Conservation (phyloP, 2,329 filamentous ascomycete species). For the Talaromyces rugulosus region DNA sequence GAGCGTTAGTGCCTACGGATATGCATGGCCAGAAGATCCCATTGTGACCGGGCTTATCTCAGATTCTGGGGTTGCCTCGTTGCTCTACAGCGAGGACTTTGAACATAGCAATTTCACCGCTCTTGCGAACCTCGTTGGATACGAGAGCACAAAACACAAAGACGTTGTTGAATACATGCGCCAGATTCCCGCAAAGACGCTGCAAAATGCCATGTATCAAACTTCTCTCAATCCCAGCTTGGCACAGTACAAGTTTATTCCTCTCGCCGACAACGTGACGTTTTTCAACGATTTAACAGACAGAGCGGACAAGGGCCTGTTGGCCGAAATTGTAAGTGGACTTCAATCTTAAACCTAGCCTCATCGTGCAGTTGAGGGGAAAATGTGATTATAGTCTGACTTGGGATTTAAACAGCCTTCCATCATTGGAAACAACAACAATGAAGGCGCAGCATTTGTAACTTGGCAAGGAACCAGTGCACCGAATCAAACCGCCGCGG, state of each 20-base stretch:
- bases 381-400: too few species aligned
- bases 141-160: slow-evolving; percentile 12
- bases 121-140: slow-evolving; percentile 23
- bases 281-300: background rate
- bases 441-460: slow-evolving; percentile 15
- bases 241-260: background rate
- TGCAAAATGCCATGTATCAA: slow-evolving; percentile 2
- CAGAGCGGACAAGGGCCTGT: background rate
- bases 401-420: slow-evolving; percentile 12
- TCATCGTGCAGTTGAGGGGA: too few species aligned
- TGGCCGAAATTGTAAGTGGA: background rate
- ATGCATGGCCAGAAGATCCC: slow-evolving; percentile 21
- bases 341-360: background rate
- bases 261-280: background rate
- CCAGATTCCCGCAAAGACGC: background rate
- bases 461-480: background rate
- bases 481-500: background rate
- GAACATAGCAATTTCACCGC: slow-evolving; percentile 23
- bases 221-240: background rate
- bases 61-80: slow-evolving; percentile 17
- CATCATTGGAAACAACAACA: slow-evolving; percentile 14
- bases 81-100: slow-evolving; percentile 9
- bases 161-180: background rate
- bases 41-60: slow-evolving; percentile 16
- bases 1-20: slow-evolving; percentile 11